Conservation (phyloP, 2,329 filamentous ascomycete genomes). For the Ceratocystis destructans region DNA sequence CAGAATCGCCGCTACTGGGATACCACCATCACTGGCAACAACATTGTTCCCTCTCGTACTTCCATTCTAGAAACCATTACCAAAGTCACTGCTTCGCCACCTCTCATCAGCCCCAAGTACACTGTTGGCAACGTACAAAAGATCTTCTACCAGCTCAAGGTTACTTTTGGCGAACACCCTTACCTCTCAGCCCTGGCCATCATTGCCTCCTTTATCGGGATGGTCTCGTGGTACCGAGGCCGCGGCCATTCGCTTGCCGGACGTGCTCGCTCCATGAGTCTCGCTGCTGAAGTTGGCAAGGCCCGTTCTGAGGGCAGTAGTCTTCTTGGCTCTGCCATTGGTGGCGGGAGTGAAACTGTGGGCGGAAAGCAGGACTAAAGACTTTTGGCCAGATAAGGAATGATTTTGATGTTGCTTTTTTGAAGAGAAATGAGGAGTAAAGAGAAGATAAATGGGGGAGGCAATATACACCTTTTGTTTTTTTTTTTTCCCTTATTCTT, state of each 20-base stretch:
- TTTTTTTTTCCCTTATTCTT: background rate
- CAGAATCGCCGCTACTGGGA: constrained; percentile 95
- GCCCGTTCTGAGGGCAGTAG: constrained; percentile 4
- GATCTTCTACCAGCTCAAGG: constrained; percentile 52
- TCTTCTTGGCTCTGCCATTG: constrained; percentile 7
- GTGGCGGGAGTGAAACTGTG: background rate
- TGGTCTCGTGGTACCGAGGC: constrained; percentile 36
- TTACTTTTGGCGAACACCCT: constrained; percentile 45
- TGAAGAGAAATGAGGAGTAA: background rate
- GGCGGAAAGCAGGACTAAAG: constrained; percentile 18
- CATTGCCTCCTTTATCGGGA: constrained; percentile 26
- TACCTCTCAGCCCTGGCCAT: constrained; percentile 41
- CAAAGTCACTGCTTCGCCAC: constrained; percentile 53
- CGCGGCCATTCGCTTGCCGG: constrained; percentile 27
- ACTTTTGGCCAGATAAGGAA: background rate
- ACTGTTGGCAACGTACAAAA: constrained; percentile 61
- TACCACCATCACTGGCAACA: constrained; percentile 71
- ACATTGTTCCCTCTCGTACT: constrained; percentile 77
- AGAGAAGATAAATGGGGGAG: background rate
- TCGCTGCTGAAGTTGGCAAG: constrained; percentile 18
- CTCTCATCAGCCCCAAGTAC: constrained; percentile 61
- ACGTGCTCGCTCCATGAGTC: constrained; percentile 15
- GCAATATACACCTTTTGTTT: background rate
- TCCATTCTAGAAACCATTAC: constrained; percentile 78
- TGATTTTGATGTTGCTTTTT: background rate